Conservation (phyloP, 2,329 filamentous ascomycete genomes). For the Ceratocystis papillata region DNA sequence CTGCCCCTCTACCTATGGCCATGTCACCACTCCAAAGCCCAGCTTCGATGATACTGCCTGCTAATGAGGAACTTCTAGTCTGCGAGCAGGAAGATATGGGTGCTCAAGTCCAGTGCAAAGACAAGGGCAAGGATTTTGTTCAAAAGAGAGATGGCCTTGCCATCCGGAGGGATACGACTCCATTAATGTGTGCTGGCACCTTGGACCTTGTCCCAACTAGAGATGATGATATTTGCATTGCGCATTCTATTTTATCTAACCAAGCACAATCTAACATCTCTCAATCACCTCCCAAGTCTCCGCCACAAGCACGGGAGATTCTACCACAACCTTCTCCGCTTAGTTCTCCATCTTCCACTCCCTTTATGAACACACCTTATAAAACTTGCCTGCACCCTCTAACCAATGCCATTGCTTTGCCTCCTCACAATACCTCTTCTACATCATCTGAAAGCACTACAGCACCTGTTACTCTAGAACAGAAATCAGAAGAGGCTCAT, state of each 20-base stretch:
- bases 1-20: conserved; percentile 5
- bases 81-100: background rate
- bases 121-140: background rate
- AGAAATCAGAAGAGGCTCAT: background rate
- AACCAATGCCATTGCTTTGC: background rate
- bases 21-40: conserved; percentile 3
- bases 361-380: background rate
- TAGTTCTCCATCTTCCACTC: background rate
- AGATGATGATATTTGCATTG: background rate
- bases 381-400: background rate
- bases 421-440: background rate
- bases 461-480: background rate
- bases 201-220: background rate
- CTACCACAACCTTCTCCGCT: background rate
- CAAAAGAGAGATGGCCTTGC: background rate
- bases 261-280: background rate
- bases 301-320: too few relatives aligned
- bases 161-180: background rate
- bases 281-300: background rate
- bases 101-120: background rate
- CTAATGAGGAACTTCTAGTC: background rate
- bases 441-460: background rate
- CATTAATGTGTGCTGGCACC: background rate
- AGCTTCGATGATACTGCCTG: background rate
- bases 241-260: background rate